These are phyloP conservation scores for Afroboletus lepidellus DNA, from an alignment of 1,284 basidiomycete species.

Conservation along the genomic window DNA sequence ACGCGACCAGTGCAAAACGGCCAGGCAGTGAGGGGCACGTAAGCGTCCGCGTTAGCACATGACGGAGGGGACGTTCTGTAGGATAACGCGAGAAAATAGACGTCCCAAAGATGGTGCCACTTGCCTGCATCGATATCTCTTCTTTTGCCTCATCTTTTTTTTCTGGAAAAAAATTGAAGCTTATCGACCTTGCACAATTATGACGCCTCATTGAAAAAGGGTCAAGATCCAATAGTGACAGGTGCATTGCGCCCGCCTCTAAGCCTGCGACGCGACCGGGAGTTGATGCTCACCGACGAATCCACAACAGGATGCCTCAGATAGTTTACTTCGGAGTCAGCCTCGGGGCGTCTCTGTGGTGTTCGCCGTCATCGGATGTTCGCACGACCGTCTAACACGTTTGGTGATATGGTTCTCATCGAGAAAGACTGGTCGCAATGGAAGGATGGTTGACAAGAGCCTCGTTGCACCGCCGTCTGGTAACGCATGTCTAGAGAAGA, in stretches of 20 bases:
- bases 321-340: neutral
- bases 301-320: constrained; percentile 5
- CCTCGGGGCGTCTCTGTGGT: neutral
- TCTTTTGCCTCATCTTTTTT: neutral
- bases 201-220: neutral
- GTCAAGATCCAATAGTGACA: neutral
- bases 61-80: neutral
- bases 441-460: neutral
- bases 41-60: neutral
- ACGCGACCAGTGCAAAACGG: constrained; percentile 8
- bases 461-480: neutral
- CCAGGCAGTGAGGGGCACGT: neutral
- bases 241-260: neutral
- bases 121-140: neutral
- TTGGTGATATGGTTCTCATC: neutral
- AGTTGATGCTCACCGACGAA: constrained; percentile 1
- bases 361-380: neutral
- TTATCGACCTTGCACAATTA: neutral
- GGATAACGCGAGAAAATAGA: neutral
- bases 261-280: neutral
- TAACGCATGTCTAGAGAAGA: neutral
- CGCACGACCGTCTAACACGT: neutral
- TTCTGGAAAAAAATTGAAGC: neutral
- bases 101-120: neutral
- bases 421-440: neutral